Conservation (phyloP, 441 rosid genomes). For the Francoa sonchifolia region DNA sequence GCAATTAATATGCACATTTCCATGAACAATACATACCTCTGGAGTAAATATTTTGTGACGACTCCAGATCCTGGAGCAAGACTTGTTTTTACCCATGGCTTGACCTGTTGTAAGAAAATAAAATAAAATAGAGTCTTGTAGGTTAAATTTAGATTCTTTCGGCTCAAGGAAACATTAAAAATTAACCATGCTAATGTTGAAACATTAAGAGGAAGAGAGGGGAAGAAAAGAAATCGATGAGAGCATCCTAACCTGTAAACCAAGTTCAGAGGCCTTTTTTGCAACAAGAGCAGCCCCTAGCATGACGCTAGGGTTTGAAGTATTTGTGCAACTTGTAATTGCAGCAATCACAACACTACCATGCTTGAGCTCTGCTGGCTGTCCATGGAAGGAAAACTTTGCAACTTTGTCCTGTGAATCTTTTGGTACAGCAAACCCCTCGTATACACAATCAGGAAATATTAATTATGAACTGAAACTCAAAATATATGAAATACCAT, state of each 20-base stretch:
- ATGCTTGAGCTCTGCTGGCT: conserved; percentile 84
- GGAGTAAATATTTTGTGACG: conserved; percentile 69
- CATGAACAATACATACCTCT: conserved; percentile 34
- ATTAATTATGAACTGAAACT: too few relatives aligned
- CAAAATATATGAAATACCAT: too few relatives aligned
- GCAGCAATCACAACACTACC: conserved; percentile 99
- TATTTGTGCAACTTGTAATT: conserved; percentile 96
- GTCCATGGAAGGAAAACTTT: conserved; percentile 71
- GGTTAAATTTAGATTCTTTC: too few relatives aligned
- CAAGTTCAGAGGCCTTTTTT: conserved; percentile 90
- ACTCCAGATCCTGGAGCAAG: conserved; percentile 98
- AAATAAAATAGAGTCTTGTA: too few relatives aligned
- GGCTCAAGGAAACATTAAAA: too few relatives aligned
- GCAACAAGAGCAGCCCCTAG: conserved; percentile 99
- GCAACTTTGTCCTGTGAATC: conserved; percentile 68
- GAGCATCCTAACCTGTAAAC: conserved; percentile 75
- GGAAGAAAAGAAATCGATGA: too few relatives aligned
- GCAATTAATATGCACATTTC: neutral
- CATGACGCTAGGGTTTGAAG: conserved; percentile 99
- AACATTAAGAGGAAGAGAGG: too few relatives aligned
- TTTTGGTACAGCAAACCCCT: conserved; percentile 95
- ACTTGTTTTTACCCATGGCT: conserved; percentile 89
- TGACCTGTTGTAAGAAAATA: conserved; percentile 49
- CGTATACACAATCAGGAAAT: too few relatives aligned
- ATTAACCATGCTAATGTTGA: too few relatives aligned